phyloP scores from a whole-genome alignment of 2,329 filamentous ascomycete genomes.

The Stemphylium vesicarium region DNA sequence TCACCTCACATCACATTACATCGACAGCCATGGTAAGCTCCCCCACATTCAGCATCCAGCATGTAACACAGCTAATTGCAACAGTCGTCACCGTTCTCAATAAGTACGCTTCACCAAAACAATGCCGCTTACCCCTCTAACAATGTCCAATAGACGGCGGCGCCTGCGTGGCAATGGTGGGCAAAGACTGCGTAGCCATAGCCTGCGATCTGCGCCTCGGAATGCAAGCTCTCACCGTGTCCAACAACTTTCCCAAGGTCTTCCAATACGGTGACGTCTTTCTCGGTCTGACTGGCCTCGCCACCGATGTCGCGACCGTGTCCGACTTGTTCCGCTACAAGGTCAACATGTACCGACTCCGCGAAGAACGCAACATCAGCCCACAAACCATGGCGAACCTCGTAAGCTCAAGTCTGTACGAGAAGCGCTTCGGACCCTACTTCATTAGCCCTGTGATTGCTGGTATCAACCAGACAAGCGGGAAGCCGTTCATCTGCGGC shows the following conservation, averaged over 20 bases:
- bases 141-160: conserved; percentile 72
- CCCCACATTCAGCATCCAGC: conserved; percentile 10
- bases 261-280: conserved; percentile 97
- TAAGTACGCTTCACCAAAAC: conserved; percentile 67
- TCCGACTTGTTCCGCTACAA: conserved; percentile 99
- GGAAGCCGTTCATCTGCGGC: conserved; percentile 96
- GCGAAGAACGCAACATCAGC: conserved; percentile 95
- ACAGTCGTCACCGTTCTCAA: conserved; percentile 90
- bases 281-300: conserved; percentile 93
- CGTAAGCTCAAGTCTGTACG: conserved; percentile 84
- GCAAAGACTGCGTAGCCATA: conserved; percentile 99
- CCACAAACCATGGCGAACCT: conserved; percentile 96
- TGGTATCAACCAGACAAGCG: conserved; percentile 91
- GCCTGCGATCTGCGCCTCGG: conserved; percentile 98
- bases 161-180: conserved; percentile 97
- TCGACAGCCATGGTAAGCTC: conserved; percentile 49
- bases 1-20: conserved; percentile 14
- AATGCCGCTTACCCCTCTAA: conserved; percentile 5
- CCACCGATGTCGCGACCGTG: conserved; percentile 93
- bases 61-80: conserved; percentile 40
- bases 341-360: conserved; percentile 99
- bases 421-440: conserved; percentile 94
- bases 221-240: conserved; percentile 93
- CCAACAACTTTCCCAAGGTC: conserved; percentile 99
- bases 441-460: conserved; percentile 95